Evolutionary conservation across 441 rosid species (phyloP), one percentile per base, ranked within the genome.

Genomic region (Populus hybrid): DNA sequence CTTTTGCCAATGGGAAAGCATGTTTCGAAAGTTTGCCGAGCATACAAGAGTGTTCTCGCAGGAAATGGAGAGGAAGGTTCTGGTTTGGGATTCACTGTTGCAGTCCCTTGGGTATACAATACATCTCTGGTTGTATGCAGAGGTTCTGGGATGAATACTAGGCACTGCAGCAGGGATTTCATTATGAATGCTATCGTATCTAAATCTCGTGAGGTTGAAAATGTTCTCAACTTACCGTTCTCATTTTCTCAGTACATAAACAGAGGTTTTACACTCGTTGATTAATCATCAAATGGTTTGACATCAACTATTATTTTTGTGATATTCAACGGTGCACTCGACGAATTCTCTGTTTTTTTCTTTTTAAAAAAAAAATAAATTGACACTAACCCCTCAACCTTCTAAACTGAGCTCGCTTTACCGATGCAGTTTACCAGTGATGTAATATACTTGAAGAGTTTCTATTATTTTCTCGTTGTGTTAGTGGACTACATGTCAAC

Each of bases 61-160:
- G 87, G 84, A 42, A 79, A 78, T 14, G 76, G 85, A 68, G 75
- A 36, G 33, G 76, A 78, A 20, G 40, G 85, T 21, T 68, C 73
- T 26, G 96, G 92, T 69, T 6, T 88, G 68, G 90, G 80, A 59
- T 95, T 86, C 82, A 75, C 88, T 12, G 89, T 91, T 68, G 83
- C 90, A 2, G 98, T 87, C 70, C 99, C 98, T 20, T 93, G 92
- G 95, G 87, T 92, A 40, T 93, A 90, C 81, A 95, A 95, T 73
- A 73, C 86, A 56, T 83, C 97, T 64, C 80, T 95, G 56, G 94
- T 93, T 64, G 91, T 88, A 12, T 86, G 91, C 83, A 89, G 89
- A 83, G 97, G 95, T 76, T 79, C 79, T 63, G 42, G 78, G 59
- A 67, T 40, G 53, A 63, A 67, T 31, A 70, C 81, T 53, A 77